Percentiles rank a stretch among this genome's conserved stretches.
Conservation (phyloP, 2,329 filamentous ascomycete species). For the Calonectria pteridis region DNA sequence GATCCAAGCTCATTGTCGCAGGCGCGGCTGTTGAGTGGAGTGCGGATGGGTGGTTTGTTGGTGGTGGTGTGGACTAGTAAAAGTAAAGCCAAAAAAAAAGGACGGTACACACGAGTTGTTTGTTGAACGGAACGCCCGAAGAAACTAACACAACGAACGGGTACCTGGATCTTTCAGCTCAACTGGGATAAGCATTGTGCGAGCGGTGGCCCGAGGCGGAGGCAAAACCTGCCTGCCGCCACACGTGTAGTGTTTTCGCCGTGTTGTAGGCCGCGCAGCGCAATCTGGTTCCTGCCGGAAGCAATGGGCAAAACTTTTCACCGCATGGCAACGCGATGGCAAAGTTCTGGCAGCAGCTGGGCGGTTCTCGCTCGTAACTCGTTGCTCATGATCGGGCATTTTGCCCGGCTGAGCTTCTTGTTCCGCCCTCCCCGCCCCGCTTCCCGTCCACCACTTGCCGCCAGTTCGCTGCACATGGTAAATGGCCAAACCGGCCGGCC, state of each 20-base stretch:
- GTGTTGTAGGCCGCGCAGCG: not conserved
- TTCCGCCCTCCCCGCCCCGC: slow-evolving; percentile 14
- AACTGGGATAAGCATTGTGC: slow-evolving; percentile 4
- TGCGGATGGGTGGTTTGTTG: not conserved
- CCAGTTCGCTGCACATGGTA: not conserved
- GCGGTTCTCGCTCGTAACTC: slow-evolving; percentile 5
- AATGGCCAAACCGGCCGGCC: slow-evolving; percentile 7
- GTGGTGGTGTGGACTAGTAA: slow-evolving; percentile 1
- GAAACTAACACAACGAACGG: slow-evolving; percentile 21
- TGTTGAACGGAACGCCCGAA: slow-evolving; percentile 18
- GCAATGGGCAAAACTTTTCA: not conserved
- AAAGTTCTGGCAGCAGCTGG: slow-evolving; percentile 2
- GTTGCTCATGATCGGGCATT: slow-evolving; percentile 4
- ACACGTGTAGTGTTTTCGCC: not conserved
- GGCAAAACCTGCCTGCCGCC: slow-evolving; percentile 14
- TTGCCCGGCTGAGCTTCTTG: slow-evolving; percentile 19
- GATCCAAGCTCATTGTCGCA: slow-evolving; percentile 3
- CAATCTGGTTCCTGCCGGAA: not conserved
- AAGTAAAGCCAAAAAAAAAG: not conserved
- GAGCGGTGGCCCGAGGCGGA: not conserved
- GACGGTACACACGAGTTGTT: slow-evolving; percentile 5
- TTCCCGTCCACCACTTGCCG: not conserved
- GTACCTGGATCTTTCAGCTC: slow-evolving; percentile 28
- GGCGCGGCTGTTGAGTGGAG: slow-evolving; percentile 6
- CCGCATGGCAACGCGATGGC: not conserved